phyloP scores from a whole-genome alignment of 805 yeast genomes.

The Ogataea glucozyma region DNA sequence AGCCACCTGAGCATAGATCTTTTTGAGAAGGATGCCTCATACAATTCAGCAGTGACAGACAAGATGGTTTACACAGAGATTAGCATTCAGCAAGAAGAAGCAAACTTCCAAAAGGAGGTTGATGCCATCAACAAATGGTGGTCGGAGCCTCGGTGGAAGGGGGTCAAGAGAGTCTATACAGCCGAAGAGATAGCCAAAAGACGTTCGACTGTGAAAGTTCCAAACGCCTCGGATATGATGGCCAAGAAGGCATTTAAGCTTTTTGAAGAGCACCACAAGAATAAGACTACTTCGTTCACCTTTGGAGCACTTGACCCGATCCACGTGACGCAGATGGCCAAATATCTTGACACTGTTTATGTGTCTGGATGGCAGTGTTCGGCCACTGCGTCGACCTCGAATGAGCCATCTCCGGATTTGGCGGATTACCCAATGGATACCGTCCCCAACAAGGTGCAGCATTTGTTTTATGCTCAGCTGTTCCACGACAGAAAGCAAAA shows the following conservation, averaged over 20 bases:
- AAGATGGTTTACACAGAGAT: slow-evolving; percentile 55
- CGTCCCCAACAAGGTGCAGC: slow-evolving; percentile 97
- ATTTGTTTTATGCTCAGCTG: slow-evolving; percentile 92
- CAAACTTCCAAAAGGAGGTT: slow-evolving; percentile 64
- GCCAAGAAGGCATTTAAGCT: slow-evolving; percentile 78
- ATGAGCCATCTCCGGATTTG: slow-evolving; percentile 97
- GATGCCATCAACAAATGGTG: slow-evolving; percentile 84
- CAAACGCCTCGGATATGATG: slow-evolving; percentile 76
- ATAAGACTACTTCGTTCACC: slow-evolving; percentile 79
- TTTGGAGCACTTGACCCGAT: slow-evolving; percentile 97
- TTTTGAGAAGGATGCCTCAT: no score
- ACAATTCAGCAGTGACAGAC: no score
- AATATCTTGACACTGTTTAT: slow-evolving; percentile 87
- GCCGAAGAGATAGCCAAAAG: slow-evolving; percentile 87
- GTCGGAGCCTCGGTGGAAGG: slow-evolving; percentile 88
- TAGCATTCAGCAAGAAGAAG: slow-evolving; percentile 62
- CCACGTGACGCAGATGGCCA: slow-evolving; percentile 96
- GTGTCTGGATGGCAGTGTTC: slow-evolving; percentile 99
- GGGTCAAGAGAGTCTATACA: slow-evolving; percentile 83
- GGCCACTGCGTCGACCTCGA: slow-evolving; percentile 94
- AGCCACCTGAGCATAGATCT: no score
- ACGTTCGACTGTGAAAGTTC: slow-evolving; percentile 75
- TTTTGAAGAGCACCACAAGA: slow-evolving; percentile 67
- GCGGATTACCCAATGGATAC: slow-evolving; percentile 99
- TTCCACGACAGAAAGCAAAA: slow-evolving; percentile 97